Conservation (phyloP, 345 rosid genomes). For the Hypericum perforatum region DNA sequence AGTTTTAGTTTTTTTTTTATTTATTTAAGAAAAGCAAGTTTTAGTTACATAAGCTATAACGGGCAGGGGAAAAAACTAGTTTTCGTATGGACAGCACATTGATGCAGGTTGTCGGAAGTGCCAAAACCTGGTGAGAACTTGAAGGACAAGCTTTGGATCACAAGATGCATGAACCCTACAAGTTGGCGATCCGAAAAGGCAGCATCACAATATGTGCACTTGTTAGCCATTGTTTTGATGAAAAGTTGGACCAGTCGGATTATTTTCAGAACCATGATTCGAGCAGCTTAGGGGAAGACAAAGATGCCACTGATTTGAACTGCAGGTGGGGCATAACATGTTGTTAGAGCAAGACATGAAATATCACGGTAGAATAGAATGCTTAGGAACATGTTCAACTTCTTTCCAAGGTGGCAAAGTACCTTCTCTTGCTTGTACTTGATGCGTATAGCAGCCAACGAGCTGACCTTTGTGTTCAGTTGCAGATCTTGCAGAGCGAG, state of each 20-base stretch:
- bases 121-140: slow-evolving; percentile 19
- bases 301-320: slow-evolving; percentile 66
- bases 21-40: no score
- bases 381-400: neutral
- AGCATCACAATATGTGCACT: slow-evolving; percentile 7
- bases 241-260: slow-evolving; percentile 17
- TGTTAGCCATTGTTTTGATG: slow-evolving; percentile 19
- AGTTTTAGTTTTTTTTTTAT: no score
- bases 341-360: neutral
- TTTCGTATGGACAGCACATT: no score
- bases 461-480: slow-evolving; percentile 47
- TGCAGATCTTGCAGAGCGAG: slow-evolving; percentile 60
- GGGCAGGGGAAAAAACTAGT: no score
- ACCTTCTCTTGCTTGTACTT: slow-evolving; percentile 74
- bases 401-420: slow-evolving; percentile 1
- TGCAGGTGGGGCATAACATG: slow-evolving; percentile 18
- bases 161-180: neutral
- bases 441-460: slow-evolving; percentile 53
- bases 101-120: slow-evolving; percentile 10
- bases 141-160: neutral
- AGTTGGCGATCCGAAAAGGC: neutral
- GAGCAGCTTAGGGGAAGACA: slow-evolving; percentile 48
- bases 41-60: no score
- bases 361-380: neutral
- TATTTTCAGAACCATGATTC: slow-evolving; percentile 47